Evolutionary conservation across 352 stramenopile species (phyloP).

Genomic region (Pythium dissotocum): DNA sequence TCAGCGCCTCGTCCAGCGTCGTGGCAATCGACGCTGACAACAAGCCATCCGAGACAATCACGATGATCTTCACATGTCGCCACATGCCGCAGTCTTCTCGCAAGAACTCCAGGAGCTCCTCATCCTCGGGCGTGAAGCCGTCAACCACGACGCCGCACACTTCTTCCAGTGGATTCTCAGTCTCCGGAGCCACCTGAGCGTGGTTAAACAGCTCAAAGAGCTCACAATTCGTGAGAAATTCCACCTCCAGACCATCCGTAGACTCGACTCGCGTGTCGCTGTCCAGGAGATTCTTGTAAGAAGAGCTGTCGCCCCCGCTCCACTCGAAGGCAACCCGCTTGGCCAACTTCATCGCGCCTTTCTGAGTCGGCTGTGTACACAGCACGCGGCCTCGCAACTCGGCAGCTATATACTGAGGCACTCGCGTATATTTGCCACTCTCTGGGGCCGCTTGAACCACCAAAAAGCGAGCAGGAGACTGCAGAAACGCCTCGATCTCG

Average conservation of each 20-base stretch:
- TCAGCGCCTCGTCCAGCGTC: background rate
- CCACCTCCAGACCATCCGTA: background rate
- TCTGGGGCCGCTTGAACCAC: background rate
- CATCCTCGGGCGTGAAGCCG: background rate
- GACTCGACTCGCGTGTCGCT: background rate
- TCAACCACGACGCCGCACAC: background rate
- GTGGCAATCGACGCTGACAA: background rate
- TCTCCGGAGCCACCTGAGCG: background rate
- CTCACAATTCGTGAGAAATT: background rate
- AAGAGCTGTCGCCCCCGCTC: background rate
- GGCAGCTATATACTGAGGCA: background rate
- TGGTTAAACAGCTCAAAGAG: background rate
- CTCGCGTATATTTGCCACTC: background rate
- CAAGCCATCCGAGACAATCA: background rate
- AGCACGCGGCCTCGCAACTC: background rate
- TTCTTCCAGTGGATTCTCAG: background rate
- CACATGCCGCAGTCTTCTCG: background rate
- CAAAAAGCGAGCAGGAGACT: background rate
- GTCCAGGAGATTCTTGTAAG: background rate
- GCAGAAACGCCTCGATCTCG: conserved; percentile 1
- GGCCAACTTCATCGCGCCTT: background rate
- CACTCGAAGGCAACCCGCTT: background rate
- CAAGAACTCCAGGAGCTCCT: background rate
- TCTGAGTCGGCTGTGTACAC: background rate
- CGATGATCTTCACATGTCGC: background rate